Percentiles rank a stretch among this genome's conserved stretches.
These are phyloP conservation scores for Epichloe uncinata DNA, from an alignment of 2,329 filamentous ascomycete species.

Conservation along the genomic window DNA sequence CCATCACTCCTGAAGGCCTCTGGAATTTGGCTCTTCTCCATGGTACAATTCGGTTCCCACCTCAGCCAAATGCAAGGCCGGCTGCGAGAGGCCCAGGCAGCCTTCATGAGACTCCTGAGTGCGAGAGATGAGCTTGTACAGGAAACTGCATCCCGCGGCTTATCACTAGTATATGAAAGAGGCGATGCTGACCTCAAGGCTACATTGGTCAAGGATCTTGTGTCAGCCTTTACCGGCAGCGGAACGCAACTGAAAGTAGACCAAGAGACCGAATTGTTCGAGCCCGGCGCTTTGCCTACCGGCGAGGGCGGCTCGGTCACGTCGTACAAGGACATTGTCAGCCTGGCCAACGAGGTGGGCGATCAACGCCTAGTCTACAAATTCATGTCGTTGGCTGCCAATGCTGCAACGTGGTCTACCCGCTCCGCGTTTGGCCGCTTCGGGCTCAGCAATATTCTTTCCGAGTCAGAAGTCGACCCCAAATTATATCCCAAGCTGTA, in stretches of 20 bases:
- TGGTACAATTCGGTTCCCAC: slow-evolving; percentile 82
- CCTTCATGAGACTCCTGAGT: slow-evolving; percentile 77
- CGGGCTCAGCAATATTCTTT: slow-evolving; percentile 81
- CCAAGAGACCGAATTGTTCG: slow-evolving; percentile 84
- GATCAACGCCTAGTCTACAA: slow-evolving; percentile 95
- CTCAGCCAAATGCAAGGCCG: slow-evolving; percentile 58
- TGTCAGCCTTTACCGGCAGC: slow-evolving; percentile 75
- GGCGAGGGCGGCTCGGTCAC: slow-evolving; percentile 82
- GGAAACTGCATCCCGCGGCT: slow-evolving; percentile 81
- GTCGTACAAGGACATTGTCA: slow-evolving; percentile 96
- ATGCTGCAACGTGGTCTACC: slow-evolving; percentile 96
- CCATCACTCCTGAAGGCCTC: slow-evolving; percentile 83
- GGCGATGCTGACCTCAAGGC: slow-evolving; percentile 71
- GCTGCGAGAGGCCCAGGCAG: slow-evolving; percentile 66
- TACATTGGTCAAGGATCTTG: slow-evolving; percentile 74
- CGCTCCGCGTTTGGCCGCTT: slow-evolving; percentile 91
- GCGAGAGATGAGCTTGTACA: slow-evolving; percentile 91
- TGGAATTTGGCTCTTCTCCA: slow-evolving; percentile 85
- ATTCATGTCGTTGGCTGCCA: slow-evolving; percentile 94
- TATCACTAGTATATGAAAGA: slow-evolving; percentile 88
- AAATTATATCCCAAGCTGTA: slow-evolving; percentile 94
- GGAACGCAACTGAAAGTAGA: slow-evolving; percentile 68
- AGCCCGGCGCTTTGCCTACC: slow-evolving; percentile 78
- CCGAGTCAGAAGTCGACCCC: slow-evolving; percentile 75
- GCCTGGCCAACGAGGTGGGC: slow-evolving; percentile 86